These are phyloP conservation scores for Solanum appendiculatum DNA, from an alignment of 257 asterid species.

Conservation along the genomic window DNA sequence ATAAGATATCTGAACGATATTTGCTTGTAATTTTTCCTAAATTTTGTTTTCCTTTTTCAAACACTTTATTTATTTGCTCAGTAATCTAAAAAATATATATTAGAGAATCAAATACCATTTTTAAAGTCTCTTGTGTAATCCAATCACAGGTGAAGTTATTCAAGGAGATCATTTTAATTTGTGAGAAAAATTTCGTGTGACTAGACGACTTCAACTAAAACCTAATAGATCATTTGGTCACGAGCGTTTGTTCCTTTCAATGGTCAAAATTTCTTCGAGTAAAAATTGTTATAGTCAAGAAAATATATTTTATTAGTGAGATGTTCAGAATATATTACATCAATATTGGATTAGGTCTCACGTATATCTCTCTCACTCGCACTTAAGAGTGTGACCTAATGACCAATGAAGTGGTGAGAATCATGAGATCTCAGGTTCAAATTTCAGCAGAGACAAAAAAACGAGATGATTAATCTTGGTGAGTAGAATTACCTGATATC, in stretches of 20 bases:
- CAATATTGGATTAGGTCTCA: background rate
- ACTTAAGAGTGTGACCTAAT: background rate
- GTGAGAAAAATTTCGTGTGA: background rate
- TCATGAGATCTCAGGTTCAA: rapidly evolving
- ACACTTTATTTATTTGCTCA: background rate
- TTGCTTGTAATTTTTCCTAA: background rate
- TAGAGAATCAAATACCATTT: background rate
- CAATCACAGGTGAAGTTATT: background rate
- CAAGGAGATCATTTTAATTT: background rate
- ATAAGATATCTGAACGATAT: background rate
- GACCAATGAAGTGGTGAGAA: background rate
- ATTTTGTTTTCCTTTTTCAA: background rate
- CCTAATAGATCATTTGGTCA: background rate
- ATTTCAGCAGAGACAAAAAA: no score
- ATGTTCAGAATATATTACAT: background rate
- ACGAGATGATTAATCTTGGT: background rate
- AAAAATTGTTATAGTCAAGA: background rate
- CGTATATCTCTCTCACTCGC: background rate
- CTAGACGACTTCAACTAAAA: background rate
- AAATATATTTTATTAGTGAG: background rate
- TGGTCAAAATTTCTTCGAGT: background rate
- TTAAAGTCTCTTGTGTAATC: background rate
- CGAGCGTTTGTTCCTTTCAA: background rate
- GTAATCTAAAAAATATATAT: background rate
- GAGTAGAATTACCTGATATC: no score